A percentile compares a stretch with the other conserved stretches of the same genome.
Conservation (phyloP, 2,329 filamentous ascomycete species). For the Hypocrella siamensis region DNA sequence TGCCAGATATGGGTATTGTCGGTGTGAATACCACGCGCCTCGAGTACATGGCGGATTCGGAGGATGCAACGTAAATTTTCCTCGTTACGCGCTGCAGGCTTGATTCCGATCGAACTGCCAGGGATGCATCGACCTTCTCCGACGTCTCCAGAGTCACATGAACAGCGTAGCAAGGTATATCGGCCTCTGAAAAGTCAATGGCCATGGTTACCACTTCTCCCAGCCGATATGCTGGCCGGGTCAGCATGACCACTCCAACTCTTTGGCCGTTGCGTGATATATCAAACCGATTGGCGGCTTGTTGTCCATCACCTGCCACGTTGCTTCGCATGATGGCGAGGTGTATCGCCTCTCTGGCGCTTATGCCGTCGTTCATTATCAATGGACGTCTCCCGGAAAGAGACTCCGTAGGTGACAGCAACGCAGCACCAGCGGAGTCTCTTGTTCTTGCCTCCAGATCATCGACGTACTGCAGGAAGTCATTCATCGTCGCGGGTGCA, state of each 20-base stretch:
- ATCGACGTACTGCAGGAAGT: slow-evolving; percentile 65
- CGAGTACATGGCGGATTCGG: slow-evolving; percentile 72
- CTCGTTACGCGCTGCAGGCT: slow-evolving; percentile 79
- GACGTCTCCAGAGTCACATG: slow-evolving; percentile 73
- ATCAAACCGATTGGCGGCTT: slow-evolving; percentile 85
- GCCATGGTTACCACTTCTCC: slow-evolving; percentile 76
- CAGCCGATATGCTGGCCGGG: slow-evolving; percentile 74
- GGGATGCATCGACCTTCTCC: slow-evolving; percentile 63
- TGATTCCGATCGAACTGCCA: slow-evolving; percentile 72
- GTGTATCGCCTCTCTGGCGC: slow-evolving; percentile 76
- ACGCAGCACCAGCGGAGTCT: slow-evolving; percentile 36
- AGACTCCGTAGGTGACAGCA: slow-evolving; percentile 57
- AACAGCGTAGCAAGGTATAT: slow-evolving; percentile 73
- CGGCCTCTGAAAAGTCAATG: slow-evolving; percentile 66
- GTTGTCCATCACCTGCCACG: slow-evolving; percentile 47
- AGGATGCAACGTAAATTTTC: slow-evolving; percentile 60
- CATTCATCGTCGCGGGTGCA: slow-evolving; percentile 32
- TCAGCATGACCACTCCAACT: slow-evolving; percentile 82
- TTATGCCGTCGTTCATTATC: slow-evolving; percentile 37
- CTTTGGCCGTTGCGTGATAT: slow-evolving; percentile 82
- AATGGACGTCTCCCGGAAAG: slow-evolving; percentile 40
- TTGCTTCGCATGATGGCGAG: slow-evolving; percentile 79
- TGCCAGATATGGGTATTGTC: slow-evolving; percentile 68
- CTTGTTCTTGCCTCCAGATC: slow-evolving; percentile 49
- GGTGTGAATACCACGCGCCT: slow-evolving; percentile 66